Evolutionary conservation across 2,329 filamentous ascomycete genomes (phyloP), one percentile per base, ranked within the genome.

Genomic region (Curvularia hawaiiensis): DNA sequence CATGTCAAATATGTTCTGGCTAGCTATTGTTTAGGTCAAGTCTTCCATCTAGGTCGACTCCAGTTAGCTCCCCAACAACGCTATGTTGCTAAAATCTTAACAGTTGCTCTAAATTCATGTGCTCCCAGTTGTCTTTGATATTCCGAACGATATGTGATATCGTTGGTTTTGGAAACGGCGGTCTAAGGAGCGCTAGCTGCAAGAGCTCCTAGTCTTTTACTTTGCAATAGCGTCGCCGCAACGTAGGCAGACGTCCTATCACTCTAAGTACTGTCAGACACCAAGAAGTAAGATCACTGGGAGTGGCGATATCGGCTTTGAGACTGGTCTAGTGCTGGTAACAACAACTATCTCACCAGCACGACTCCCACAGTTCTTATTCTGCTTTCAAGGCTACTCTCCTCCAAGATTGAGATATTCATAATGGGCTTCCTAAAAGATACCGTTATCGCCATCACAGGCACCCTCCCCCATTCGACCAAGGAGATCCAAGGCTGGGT

Each of bases 401-500:
- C 16, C 18, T 35, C 18, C 3, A 18, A 7, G 1, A 28, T 7
- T 10, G 20, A 14, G 38, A 14, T 35, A 5, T 4, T 33, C 24
- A 46, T n/a, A n/a, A 79, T 77, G 50, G 74, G 74, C 7, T 62
- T 77, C 8, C 85, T 91, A 67, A 79, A 79, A 14, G 78, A 79
- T 1, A 74, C 84, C 33, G 76, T 82, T 48, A 80, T 91, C 20
- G 83, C 85, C 22, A 75, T 83, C 0, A 84, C 83, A 0, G 89
- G 89, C 4, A 79, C 83, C 2, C 84, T 91, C 4, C 80, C 81
- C 1, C 73, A 75, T 39, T 59, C 63, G 6, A 18, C 58, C 2
- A 79, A 83, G 1, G 84, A 90, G 41, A 81, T 95, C 35, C 81
- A 81, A 35, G 78, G 79, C 39, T 96, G 91, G 90, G 82, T 91